Conservation (phyloP, 139 green algal species). For the Tetradesmus obliquus region DNA sequence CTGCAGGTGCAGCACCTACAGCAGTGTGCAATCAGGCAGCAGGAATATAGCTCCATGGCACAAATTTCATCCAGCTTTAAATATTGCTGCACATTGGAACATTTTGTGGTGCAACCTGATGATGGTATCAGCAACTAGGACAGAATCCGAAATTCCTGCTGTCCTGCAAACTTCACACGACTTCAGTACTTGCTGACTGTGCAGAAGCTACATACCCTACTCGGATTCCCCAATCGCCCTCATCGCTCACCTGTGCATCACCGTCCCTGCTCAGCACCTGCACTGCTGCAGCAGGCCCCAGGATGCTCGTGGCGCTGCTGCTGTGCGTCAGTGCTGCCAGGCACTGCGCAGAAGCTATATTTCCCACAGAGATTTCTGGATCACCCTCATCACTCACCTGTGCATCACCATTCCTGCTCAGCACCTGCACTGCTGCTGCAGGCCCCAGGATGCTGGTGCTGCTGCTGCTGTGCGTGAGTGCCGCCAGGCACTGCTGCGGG, state of each 20-base stretch:
- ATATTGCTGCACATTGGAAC: neutral
- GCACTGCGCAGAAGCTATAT: neutral
- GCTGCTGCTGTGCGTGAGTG: constrained; percentile 13
- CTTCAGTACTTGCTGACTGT: no score
- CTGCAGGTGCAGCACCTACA: constrained; percentile 33
- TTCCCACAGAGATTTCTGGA: neutral
- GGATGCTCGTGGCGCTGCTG: neutral
- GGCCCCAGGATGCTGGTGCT: neutral
- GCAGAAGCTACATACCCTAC: no score
- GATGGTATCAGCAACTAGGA: neutral
- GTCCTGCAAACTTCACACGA: no score
- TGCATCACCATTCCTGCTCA: neutral
- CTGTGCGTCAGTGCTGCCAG: neutral
- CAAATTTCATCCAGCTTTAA: no score
- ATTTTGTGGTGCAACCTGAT: neutral
- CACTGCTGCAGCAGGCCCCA: constrained; percentile 19
- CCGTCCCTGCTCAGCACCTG: neutral
- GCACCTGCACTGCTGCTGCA: neutral
- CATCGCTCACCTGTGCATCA: neutral
- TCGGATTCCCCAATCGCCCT: no score
- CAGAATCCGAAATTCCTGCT: neutral
- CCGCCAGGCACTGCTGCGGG: constrained; percentile 24
- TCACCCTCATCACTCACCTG: neutral
- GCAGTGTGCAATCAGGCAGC: neutral
- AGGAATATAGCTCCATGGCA: neutral